A percentile compares a stretch with the other conserved stretches of the same genome.
Conservation (phyloP, 225 moss, liverwort and hornwort genomes). For the Marchantia polymorpha region DNA sequence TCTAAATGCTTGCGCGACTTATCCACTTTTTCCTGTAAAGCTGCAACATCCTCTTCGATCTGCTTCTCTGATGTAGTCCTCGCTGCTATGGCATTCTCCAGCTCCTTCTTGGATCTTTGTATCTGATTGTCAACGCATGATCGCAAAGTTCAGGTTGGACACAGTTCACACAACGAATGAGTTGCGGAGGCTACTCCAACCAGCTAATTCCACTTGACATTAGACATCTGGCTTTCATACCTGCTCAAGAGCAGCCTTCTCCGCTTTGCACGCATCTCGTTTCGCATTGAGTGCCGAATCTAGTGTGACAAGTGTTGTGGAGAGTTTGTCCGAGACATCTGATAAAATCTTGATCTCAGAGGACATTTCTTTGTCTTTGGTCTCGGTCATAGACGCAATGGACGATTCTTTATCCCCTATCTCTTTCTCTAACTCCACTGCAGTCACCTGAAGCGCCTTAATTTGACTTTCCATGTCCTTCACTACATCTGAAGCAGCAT, state of each 20-base stretch:
- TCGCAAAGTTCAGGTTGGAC: background rate
- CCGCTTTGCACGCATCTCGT: conserved; percentile 62
- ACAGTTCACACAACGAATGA: background rate
- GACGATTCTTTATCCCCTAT: conserved; percentile 52
- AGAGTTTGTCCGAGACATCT: conserved; percentile 68
- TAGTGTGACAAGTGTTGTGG: conserved; percentile 82
- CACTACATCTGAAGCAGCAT: conserved; percentile 60
- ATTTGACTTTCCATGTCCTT: conserved; percentile 49
- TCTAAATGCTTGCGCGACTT: conserved; percentile 57
- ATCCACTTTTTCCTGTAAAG: conserved; percentile 68
- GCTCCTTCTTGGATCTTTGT: conserved; percentile 47
- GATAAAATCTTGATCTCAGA: conserved; percentile 62
- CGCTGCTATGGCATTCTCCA: conserved; percentile 60
- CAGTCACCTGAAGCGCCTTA: conserved; percentile 43
- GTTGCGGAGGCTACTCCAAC: background rate
- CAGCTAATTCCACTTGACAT: background rate
- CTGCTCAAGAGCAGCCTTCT: conserved; percentile 64
- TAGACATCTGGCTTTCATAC: conserved; percentile 25
- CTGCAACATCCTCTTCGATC: conserved; percentile 60
- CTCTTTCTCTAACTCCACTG: conserved; percentile 49
- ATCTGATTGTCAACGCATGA: conserved; percentile 36
- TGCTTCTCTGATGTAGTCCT: conserved; percentile 59
- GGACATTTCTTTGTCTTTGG: conserved; percentile 80
- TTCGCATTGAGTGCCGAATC: conserved; percentile 75
- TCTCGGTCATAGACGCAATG: conserved; percentile 52